Evolutionary conservation across 129 eudicot species (phyloP), one percentile per base, ranked within the genome.

Genomic region (Artemisia annua): DNA sequence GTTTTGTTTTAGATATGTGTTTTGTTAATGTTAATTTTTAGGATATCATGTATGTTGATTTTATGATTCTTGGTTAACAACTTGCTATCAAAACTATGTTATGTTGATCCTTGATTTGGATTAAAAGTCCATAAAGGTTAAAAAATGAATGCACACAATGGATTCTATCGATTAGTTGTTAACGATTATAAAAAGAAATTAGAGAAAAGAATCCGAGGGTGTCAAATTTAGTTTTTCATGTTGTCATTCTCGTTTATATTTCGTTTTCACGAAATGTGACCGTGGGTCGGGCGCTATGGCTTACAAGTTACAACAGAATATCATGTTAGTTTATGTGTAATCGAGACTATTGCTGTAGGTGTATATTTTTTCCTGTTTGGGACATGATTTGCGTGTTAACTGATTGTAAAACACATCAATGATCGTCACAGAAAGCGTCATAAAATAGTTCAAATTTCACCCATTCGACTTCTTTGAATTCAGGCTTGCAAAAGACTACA

Each of bases 401-500:
- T 16, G 18, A 52, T 9, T 16, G 17, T 52, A 14, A 5, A 1
- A 14, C 44, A 39, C 44, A 52, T 51, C 56, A 51, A 51, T 51
- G 56, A 2, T 51, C 1, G 17, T 3, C 18, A 51, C 18, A 3
- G 14, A 11, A 3, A 51, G 12, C 55, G 14, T 50, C 14, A 0
- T 2, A 11, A 24, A 26, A 11, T 62, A 62, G 35, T 30, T 32
- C 48, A 62, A 62, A 62, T 28, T 19, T 24, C 18, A 7, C 44
- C 61, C 11, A 3, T 51, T 18, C 7, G 19, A 16, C 57, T 1
- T 10, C 24, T 75, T 52, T 68, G 76, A 19, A 75, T 48, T 26
- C 84, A 93, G 98, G 92, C 80, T 86, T 28, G 96, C 96, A 24
- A 95, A 87, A 87, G 97, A 91, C 72, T 85, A 85, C 66, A 86